Base-by-base conservation (phyloP, 345 rosid genomes). In the Hibiscus mutabilis region DNA sequence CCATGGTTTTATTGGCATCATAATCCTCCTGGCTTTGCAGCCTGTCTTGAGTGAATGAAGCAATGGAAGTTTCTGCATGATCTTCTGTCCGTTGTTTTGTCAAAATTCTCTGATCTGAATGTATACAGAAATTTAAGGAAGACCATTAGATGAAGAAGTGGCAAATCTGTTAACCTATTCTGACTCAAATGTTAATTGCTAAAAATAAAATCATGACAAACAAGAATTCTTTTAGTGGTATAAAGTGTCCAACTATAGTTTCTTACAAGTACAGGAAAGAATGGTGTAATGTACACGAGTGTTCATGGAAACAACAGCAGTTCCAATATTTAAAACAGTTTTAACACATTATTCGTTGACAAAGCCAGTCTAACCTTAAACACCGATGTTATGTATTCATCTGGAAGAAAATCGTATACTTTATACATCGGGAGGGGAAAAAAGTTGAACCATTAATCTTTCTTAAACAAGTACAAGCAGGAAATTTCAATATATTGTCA, bases 1-100 rank as follows among this genome's bases (percentile, higher is more conserved):
- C 73, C 52, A 29, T 76, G 66, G 62, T 73, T 82, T 85, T 88
- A 74, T 82, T 86, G 19, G 70, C 79, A 74, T 73, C 79, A 3
- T 71, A 65, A 67, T 81, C 89, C 64, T 82, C 85, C 77, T 66
- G 84, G 77, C 69, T 83, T 74, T 79, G 89, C 64, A 76, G 65
- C 66, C 80, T 81, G 60, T 85, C 91, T 77, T 82, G 84, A 56
- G 81, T 75, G 60, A 84, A 83, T 77, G 89, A 83, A 21, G 87
- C 85, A 82, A 83, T 73, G 60, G 84, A 79, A 77, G 82, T 72
- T 80, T 81, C 85, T 61, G 71, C 74, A 69, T 78, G 84, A 72
- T 72, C 60, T 63, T 83, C 86, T 49, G 76, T 78, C 49, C 59
- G 86, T 66, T 84, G 84, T 71, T 88, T 88, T 16, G 76, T 66